Conservation (phyloP, 257 asterid genomes). For the Solanum paucissectum region DNA sequence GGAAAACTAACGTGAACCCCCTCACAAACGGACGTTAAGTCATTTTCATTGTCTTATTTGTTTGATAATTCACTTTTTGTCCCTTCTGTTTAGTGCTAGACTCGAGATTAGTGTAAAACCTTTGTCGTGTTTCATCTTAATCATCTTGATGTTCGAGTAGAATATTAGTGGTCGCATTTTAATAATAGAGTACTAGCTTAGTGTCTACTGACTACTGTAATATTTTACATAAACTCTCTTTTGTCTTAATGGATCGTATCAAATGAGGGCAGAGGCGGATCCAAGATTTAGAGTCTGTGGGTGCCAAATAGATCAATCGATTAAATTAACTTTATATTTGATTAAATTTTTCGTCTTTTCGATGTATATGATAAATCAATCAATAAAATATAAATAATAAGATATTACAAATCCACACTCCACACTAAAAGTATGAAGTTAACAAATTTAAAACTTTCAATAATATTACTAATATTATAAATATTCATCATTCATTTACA, state of each 20-base stretch:
- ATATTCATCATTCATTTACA: no score
- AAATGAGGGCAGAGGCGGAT: not conserved
- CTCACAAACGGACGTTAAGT: slow-evolving; percentile 70
- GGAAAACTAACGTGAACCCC: slow-evolving; percentile 65
- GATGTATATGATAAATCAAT: no score
- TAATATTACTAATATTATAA: no score
- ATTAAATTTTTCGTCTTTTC: no score
- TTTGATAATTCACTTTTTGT: not conserved
- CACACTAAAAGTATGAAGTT: no score
- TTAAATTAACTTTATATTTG: no score
- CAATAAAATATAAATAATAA: no score
- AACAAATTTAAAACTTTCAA: no score
- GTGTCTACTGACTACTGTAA: not conserved
- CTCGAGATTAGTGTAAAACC: not conserved
- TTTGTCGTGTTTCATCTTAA: not conserved
- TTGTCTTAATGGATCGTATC: not conserved
- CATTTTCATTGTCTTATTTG: not conserved
- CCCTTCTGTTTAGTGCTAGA: not conserved
- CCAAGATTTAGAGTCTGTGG: no score
- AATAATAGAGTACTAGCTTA: not conserved
- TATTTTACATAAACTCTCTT: not conserved
- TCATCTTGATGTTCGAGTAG: not conserved
- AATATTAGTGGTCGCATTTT: not conserved
- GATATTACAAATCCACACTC: no score
- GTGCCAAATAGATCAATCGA: no score